Base-by-base conservation (phyloP, 2,329 filamentous ascomycete species). In the Ceratocystis ficicola region DNA sequence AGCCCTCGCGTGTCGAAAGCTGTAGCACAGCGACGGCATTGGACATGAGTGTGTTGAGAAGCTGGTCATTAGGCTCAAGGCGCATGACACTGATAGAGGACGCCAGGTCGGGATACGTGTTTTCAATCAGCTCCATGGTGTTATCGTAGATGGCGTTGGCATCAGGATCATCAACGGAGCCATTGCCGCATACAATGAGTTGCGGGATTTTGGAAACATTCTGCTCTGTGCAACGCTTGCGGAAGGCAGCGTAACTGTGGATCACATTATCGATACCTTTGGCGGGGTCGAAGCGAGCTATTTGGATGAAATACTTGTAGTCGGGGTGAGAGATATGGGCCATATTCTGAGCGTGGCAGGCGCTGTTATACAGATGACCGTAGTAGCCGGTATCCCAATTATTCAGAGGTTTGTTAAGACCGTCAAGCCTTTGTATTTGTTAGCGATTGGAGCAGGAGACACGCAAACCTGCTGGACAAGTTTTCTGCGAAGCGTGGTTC, bases 191-290 rank as follows among this genome's bases (percentile, higher is more conserved):
- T 17, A 94, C 83, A 48, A 91, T 80, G 3, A 94, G 82, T 72
- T 93, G 89, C 0, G 88, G 88, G 1, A 80, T 77, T 22, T 83
- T 77, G 1, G 80, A 74, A 1, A 79, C 72, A 44, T 77, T 76
- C 12, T 79, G 74, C 66, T 81, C 77, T 65, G 86, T 79, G 63
- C 86, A 81, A 5, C 80, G 78, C 65, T 82, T 80, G 57, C 86
- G 83, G 72, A 93, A 87, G 71, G 87, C 84, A 50, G 85, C 86
- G 69, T 92, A 94, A 0, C 87, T 82, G 68, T 88, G 84, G 66
- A 94, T 81, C 6, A 91, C 87, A 63, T 89, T 87, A 0, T 86
- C 84, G 52, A 93, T 90, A 7, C 89, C 89, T 76, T 93, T 94
- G 60, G 88, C 85, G 0, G 89, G 89, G 70, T 94, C 89, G 72